A percentile compares a stretch with the other conserved stretches of the same genome.
Evolutionary conservation across 495 filamentous ascomycete genomes (phyloP).

Genomic region (Melanomma pulvis-pyrius): DNA sequence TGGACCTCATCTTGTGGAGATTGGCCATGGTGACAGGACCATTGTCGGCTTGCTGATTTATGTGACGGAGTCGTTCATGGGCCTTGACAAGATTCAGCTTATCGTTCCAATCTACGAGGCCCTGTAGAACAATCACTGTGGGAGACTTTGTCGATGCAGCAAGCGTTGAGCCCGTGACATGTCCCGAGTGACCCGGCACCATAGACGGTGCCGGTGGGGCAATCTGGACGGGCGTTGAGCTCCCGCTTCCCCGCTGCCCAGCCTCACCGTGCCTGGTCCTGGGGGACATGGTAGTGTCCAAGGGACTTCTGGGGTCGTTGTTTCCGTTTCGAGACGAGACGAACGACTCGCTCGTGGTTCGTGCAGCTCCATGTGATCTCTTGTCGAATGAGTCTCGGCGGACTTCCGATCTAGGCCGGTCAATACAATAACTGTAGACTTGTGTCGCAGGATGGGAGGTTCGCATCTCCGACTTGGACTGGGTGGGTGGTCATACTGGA

Average conservation of each 20-base stretch:
- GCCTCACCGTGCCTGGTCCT: background rate
- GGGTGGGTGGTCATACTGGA: too few species aligned
- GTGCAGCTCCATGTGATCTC: background rate
- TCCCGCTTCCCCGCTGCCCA: background rate
- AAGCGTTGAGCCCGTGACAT: background rate
- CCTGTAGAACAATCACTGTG: background rate
- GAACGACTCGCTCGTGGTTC: background rate
- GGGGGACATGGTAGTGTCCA: background rate
- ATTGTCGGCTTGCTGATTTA: background rate
- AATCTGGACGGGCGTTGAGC: conserved; percentile 2
- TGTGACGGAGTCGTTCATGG: background rate
- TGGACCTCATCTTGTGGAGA: background rate
- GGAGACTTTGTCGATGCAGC: background rate
- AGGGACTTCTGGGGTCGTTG: conserved; percentile 1
- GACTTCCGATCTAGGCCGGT: background rate
- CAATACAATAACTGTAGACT: conserved; percentile 1
- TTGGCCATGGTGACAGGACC: background rate
- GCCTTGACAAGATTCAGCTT: background rate
- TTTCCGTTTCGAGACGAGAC: background rate
- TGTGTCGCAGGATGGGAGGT: too few species aligned
- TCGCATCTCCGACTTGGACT: too few species aligned
- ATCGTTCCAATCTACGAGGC: background rate
- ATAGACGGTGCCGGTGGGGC: conserved; percentile 9
- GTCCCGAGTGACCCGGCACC: background rate
- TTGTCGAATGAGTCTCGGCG: background rate